phyloP scores from a whole-genome alignment of 2,329 filamentous ascomycete genomes.

The Aureobasidium lini region DNA sequence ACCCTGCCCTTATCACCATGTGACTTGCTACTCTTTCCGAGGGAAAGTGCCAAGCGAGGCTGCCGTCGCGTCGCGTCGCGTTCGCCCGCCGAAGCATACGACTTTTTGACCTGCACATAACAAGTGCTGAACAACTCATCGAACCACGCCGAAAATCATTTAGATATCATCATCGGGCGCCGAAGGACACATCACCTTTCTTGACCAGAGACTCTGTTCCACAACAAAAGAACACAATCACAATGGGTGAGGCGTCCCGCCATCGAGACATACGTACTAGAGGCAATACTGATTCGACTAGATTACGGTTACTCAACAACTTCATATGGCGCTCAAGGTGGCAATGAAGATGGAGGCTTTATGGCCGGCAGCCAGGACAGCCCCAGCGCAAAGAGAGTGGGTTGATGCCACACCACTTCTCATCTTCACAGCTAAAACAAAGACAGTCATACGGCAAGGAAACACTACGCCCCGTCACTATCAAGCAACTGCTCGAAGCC shows the following conservation, averaged over 20 bases:
- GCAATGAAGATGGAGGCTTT: slow-evolving; percentile 53
- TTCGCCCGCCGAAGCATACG: not conserved
- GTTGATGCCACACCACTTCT: not conserved
- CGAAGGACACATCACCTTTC: too few relatives aligned
- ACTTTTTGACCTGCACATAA: not conserved
- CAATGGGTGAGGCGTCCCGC: not conserved
- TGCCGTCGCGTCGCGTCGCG: not conserved
- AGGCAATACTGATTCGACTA: slow-evolving; percentile 3
- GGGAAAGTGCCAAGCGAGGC: not conserved
- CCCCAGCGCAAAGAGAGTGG: slow-evolving; percentile 29
- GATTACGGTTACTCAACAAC: slow-evolving; percentile 45
- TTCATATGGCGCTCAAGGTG: slow-evolving; percentile 49
- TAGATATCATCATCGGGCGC: not conserved
- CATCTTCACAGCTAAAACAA: not conserved
- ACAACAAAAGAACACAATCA: not conserved
- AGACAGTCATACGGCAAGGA: slow-evolving; percentile 63
- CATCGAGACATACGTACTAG: not conserved
- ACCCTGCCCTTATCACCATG: not conserved
- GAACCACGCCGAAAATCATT: not conserved
- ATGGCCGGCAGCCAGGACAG: slow-evolving; percentile 41
- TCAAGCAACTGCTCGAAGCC: slow-evolving; percentile 87
- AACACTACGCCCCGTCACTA: slow-evolving; percentile 84
- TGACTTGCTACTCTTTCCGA: not conserved
- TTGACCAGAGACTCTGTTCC: too few relatives aligned
- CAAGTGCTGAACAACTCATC: not conserved